Conservation (phyloP, 2,329 filamentous ascomycete genomes). For the Tolypocladium amazonense region DNA sequence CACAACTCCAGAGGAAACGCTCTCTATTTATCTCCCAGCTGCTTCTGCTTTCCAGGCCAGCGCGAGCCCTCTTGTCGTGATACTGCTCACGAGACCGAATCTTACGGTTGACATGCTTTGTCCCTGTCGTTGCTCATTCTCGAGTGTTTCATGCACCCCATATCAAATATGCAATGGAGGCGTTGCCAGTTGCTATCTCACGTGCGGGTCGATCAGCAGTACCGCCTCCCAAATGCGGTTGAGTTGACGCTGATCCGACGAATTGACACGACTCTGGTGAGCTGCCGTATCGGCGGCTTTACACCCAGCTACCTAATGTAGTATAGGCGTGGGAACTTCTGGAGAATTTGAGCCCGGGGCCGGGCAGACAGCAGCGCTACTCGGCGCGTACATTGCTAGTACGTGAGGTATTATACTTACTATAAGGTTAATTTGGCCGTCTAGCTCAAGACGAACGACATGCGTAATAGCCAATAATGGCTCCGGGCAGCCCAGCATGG, state of each 20-base stretch:
- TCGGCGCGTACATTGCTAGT: neutral
- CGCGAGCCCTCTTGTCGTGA: neutral
- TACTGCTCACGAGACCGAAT: neutral
- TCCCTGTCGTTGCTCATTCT: neutral
- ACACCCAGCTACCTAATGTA: conserved; percentile 4
- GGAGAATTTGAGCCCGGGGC: neutral
- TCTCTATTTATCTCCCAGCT: neutral
- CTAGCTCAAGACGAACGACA: neutral
- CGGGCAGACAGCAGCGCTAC: neutral
- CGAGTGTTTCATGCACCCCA: neutral
- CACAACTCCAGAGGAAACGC: neutral
- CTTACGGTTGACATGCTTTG: neutral
- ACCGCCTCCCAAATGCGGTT: conserved; percentile 5
- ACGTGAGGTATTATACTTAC: neutral
- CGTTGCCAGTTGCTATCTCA: conserved; percentile 2
- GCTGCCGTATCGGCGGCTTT: neutral
- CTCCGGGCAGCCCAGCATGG: neutral
- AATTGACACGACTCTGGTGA: neutral
- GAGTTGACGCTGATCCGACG: conserved; percentile 3
- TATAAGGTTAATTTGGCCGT: neutral
- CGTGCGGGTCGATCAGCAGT: conserved; percentile 6
- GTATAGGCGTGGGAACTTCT: conserved; percentile 5
- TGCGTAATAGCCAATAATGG: neutral
- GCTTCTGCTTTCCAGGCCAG: neutral
- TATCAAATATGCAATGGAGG: conserved; percentile 1